Evolutionary conservation across 2,329 filamentous ascomycete species (phyloP).

Genomic region (Emergomyces africanus): DNA sequence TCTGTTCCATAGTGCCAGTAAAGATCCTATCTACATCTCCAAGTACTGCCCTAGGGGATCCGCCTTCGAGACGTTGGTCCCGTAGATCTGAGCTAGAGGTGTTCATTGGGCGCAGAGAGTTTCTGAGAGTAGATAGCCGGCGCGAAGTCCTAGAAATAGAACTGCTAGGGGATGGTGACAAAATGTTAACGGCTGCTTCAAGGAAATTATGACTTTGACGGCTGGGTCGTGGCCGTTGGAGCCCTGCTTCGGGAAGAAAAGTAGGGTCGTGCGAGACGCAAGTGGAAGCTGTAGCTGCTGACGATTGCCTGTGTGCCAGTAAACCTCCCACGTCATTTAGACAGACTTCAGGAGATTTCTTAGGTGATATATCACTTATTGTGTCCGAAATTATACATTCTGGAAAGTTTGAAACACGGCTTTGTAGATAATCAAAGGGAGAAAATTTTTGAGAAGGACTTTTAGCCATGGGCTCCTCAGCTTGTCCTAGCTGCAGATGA

Average conservation of each 20-base stretch:
- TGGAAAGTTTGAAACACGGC: conserved; percentile 12
- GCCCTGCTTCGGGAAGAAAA: not conserved
- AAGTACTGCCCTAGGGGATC: not conserved
- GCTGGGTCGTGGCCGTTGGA: conserved; percentile 8
- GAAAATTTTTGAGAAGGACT: conserved; percentile 22
- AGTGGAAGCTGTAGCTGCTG: not conserved
- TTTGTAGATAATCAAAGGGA: conserved; percentile 24
- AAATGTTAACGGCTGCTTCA: conserved; percentile 23
- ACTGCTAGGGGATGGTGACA: conserved; percentile 8
- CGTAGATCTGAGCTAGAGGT: not conserved
- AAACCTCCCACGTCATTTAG: conserved; percentile 80
- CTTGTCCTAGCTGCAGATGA: conserved; percentile 8
- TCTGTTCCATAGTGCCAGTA: not conserved
- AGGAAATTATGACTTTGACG: conserved; percentile 18
- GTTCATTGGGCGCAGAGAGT: too few relatives aligned
- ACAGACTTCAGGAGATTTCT: conserved; percentile 45
- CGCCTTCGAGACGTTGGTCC: not conserved
- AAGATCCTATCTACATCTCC: not conserved
- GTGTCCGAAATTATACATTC: conserved; percentile 8
- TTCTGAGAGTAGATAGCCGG: not conserved
- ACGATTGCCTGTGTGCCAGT: conserved; percentile 31
- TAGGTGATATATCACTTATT: conserved; percentile 22
- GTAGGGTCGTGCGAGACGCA: conserved; percentile 1
- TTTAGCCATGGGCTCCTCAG: conserved; percentile 19
- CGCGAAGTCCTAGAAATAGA: conserved; percentile 7